A percentile compares a stretch with the other conserved stretches of the same genome.
phyloP scores from a whole-genome alignment of 2,329 filamentous ascomycete genomes.

The Venturia carpophila region DNA sequence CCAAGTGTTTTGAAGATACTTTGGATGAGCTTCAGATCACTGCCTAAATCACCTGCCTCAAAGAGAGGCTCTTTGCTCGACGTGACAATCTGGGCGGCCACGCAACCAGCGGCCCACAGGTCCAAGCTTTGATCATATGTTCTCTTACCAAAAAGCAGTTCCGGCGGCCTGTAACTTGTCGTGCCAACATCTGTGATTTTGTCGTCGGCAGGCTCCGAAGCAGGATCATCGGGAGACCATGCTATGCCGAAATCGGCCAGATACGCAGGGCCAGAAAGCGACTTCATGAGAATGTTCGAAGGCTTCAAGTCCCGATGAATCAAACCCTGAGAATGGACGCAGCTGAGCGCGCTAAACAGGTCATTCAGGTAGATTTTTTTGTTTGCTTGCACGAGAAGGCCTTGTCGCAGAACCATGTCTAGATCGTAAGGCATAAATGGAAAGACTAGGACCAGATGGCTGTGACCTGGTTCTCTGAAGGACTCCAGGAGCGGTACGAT shows the following conservation, averaged over 20 bases:
- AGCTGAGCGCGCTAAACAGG: slow-evolving; percentile 60
- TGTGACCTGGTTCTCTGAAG: slow-evolving; percentile 57
- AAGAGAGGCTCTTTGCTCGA: slow-evolving; percentile 59
- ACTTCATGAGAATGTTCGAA: slow-evolving; percentile 70
- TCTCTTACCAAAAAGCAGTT: slow-evolving; percentile 77
- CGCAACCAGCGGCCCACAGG: slow-evolving; percentile 81
- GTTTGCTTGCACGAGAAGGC: slow-evolving; percentile 28
- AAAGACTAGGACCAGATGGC: slow-evolving; percentile 71
- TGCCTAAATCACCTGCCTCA: slow-evolving; percentile 81
- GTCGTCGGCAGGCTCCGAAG: slow-evolving; percentile 53
- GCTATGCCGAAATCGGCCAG: slow-evolving; percentile 90
- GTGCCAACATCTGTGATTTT: slow-evolving; percentile 95
- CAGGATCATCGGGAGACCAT: slow-evolving; percentile 57
- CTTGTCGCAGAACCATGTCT: slow-evolving; percentile 53
- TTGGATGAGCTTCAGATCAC: slow-evolving; percentile 80
- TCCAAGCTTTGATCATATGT: slow-evolving; percentile 67
- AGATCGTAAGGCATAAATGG: slow-evolving; percentile 75
- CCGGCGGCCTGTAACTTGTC: slow-evolving; percentile 81
- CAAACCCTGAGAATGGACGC: slow-evolving; percentile 67
- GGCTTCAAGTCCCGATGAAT: slow-evolving; percentile 94
- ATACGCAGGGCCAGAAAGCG: slow-evolving; percentile 61
- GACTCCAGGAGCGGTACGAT: slow-evolving; percentile 64
- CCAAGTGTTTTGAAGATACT: slow-evolving; percentile 90
- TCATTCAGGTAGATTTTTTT: slow-evolving; percentile 49
- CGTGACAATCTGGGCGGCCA: slow-evolving; percentile 67